A percentile compares a stretch with the other conserved stretches of the same genome.
phyloP scores from a whole-genome alignment of 345 rosid species.

The Sonneratia caseolaris region DNA sequence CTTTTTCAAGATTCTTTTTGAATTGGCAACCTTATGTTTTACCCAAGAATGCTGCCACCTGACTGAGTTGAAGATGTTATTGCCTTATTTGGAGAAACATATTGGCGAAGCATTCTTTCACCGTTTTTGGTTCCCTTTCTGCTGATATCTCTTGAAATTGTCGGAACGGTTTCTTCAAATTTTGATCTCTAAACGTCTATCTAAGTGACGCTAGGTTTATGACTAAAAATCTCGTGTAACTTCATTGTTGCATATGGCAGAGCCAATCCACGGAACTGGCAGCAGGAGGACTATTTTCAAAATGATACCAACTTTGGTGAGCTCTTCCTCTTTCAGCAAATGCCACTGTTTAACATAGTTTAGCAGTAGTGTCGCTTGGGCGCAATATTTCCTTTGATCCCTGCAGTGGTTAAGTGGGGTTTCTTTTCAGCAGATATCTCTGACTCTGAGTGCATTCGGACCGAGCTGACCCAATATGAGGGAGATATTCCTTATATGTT shows the following conservation, averaged over 20 bases:
- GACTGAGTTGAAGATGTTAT: background rate
- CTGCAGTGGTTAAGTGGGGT: background rate
- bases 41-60: background rate
- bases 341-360: background rate
- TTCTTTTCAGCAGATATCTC: conserved; percentile 18
- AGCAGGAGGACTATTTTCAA: conserved; percentile 19
- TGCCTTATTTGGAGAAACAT: background rate
- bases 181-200: no score
- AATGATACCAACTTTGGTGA: conserved; percentile 32
- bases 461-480: conserved; percentile 53
- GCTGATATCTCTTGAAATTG: background rate
- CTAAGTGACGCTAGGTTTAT: background rate
- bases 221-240: background rate
- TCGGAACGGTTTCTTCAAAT: background rate
- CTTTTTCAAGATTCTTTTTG: background rate
- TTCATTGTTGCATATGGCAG: conserved; percentile 6
- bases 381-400: background rate
- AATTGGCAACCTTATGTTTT: no score
- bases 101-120: background rate
- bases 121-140: background rate
- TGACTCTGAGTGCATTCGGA: conserved; percentile 26
- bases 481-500: conserved; percentile 80
- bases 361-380: background rate
- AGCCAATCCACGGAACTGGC: conserved; percentile 32
- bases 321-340: background rate